Evolutionary conservation across 2,329 filamentous ascomycete genomes (phyloP).

Genomic region (Bertia moriformis): DNA sequence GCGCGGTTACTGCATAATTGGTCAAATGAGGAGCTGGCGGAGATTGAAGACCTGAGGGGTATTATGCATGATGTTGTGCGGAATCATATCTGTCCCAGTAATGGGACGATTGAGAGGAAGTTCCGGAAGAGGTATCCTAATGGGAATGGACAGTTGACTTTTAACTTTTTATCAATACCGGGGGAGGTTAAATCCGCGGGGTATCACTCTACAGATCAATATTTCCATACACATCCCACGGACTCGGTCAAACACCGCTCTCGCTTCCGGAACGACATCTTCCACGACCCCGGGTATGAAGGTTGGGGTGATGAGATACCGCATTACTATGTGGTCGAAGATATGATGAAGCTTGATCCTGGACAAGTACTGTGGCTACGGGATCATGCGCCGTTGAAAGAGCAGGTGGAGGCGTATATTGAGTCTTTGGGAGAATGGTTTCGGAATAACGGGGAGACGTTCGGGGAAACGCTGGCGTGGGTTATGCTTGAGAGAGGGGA

Average conservation of each 20-base stretch:
- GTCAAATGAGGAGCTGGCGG: conserved; percentile 35
- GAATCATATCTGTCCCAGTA: conserved; percentile 44
- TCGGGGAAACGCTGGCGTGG: conserved; percentile 39
- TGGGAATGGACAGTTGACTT: conserved; percentile 28
- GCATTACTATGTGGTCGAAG: conserved; percentile 49
- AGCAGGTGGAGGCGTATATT: conserved; percentile 39
- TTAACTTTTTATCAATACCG: conserved; percentile 37
- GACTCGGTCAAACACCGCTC: conserved; percentile 22
- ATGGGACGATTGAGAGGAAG: conserved; percentile 41
- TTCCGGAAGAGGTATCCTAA: conserved; percentile 40
- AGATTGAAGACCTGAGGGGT: conserved; percentile 40
- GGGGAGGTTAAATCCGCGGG: no score
- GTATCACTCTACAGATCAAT: not conserved
- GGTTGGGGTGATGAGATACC: conserved; percentile 51
- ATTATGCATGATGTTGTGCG: conserved; percentile 40
- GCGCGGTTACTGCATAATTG: conserved; percentile 43
- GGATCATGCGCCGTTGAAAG: conserved; percentile 37
- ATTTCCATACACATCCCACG: not conserved
- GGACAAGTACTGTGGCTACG: conserved; percentile 41
- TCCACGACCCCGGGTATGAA: conserved; percentile 37
- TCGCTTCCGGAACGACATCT: conserved; percentile 28
- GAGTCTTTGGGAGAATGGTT: conserved; percentile 41
- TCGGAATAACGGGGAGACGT: conserved; percentile 47
- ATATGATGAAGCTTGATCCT: conserved; percentile 49
- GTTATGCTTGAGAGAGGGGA: conserved; percentile 38